A percentile compares a stretch with the other conserved stretches of the same genome.
Conservation (phyloP, 1,284 basidiomycete genomes). For the Neotropicomus parvogracilis region DNA sequence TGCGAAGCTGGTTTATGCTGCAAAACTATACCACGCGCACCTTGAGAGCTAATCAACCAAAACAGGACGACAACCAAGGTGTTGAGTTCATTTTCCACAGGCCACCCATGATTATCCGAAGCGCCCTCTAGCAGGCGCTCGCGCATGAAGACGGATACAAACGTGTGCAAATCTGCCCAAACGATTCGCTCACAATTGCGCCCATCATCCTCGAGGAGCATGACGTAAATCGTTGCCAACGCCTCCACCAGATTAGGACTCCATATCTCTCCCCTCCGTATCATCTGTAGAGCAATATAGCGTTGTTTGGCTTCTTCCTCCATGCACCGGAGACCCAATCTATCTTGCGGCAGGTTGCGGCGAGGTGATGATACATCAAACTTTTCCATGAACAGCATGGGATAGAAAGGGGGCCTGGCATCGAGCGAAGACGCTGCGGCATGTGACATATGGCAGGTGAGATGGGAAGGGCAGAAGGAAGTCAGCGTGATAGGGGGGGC, state of each 20-base stretch:
- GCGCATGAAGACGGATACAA: slow-evolving; percentile 41
- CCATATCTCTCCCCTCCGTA: slow-evolving; percentile 36
- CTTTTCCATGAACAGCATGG: slow-evolving; percentile 35
- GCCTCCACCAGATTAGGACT: slow-evolving; percentile 40
- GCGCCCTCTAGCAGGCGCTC: slow-evolving; percentile 38
- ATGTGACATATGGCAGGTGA: slow-evolving; percentile 35
- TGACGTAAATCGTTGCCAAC: slow-evolving; percentile 55
- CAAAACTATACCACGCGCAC: slow-evolving; percentile 9
- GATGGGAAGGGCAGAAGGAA: slow-evolving; percentile 30
- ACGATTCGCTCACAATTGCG: slow-evolving; percentile 54
- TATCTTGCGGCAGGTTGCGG: slow-evolving; percentile 32
- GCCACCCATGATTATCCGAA: slow-evolving; percentile 44
- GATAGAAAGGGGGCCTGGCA: slow-evolving; percentile 35
- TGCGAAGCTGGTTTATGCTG: not conserved
- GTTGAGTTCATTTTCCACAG: slow-evolving; percentile 42
- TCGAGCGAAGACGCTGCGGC: slow-evolving; percentile 24
- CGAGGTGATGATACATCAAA: slow-evolving; percentile 42
- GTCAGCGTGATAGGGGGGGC: slow-evolving; percentile 34
- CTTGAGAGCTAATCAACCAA: slow-evolving; percentile 43
- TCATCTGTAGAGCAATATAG: slow-evolving; percentile 40
- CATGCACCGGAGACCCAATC: slow-evolving; percentile 25
- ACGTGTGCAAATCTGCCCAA: slow-evolving; percentile 40
- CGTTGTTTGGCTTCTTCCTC: slow-evolving; percentile 41
- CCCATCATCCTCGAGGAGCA: slow-evolving; percentile 57
- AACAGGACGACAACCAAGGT: slow-evolving; percentile 45